Evolutionary conservation across 2,329 filamentous ascomycete species (phyloP).

Genomic region (Aspergillus eucalypticola): DNA sequence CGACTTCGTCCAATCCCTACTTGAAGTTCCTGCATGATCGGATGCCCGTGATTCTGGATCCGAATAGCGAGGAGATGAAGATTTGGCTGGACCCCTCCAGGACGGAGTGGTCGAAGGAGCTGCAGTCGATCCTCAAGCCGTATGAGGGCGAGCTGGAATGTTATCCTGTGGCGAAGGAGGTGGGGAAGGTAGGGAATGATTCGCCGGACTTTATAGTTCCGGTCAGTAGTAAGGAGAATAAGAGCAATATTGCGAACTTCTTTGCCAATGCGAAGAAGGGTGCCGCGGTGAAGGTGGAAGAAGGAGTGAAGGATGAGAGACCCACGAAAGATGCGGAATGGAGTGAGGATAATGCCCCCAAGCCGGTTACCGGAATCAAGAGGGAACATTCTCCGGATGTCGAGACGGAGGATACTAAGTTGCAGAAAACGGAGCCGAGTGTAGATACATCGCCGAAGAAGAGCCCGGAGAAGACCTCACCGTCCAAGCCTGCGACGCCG

Average conservation of each 20-base stretch:
- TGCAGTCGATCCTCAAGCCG: slow-evolving; percentile 78
- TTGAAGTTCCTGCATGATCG: slow-evolving; percentile 86
- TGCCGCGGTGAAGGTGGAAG: slow-evolving; percentile 21
- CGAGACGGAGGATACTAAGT: slow-evolving; percentile 25
- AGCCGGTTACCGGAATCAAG: slow-evolving; percentile 51
- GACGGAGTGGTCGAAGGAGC: slow-evolving; percentile 71
- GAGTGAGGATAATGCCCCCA: slow-evolving; percentile 55
- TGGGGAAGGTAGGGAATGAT: slow-evolving; percentile 92
- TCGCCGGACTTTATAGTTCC: slow-evolving; percentile 81
- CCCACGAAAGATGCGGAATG: slow-evolving; percentile 47
- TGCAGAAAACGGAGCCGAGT: slow-evolving; percentile 22
- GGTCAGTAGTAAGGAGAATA: slow-evolving; percentile 81
- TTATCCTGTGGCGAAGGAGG: slow-evolving; percentile 83
- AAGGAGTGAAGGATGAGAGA: slow-evolving; percentile 22
- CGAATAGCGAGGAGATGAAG: slow-evolving; percentile 67
- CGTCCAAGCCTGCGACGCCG: slow-evolving; percentile 25
- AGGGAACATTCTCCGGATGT: slow-evolving; percentile 45
- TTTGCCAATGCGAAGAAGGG: slow-evolving; percentile 63
- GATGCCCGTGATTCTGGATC: slow-evolving; percentile 91
- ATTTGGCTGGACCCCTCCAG: slow-evolving; percentile 76
- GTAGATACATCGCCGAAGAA: slow-evolving; percentile 37
- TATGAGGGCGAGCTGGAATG: slow-evolving; percentile 77
- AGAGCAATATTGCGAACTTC: slow-evolving; percentile 91
- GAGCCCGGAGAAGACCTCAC: slow-evolving; percentile 25
- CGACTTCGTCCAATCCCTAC: slow-evolving; percentile 80